Evolutionary conservation across 1,139 yeast genomes (phyloP), one percentile per base, ranked within the genome.

Genomic region (Pichia sp.): DNA sequence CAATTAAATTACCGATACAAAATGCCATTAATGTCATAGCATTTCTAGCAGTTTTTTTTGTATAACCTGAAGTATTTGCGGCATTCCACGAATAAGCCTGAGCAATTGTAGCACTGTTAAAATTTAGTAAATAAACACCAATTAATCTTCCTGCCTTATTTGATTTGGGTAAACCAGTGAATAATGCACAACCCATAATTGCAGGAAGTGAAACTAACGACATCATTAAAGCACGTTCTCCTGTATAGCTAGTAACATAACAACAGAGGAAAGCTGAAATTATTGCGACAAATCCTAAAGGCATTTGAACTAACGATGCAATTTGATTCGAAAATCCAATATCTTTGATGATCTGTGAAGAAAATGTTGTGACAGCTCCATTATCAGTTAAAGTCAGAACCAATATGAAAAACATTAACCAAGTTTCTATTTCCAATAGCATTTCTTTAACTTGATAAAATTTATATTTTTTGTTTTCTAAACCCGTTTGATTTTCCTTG

Each of bases 1-100:
- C 79, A 42, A 70, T 60, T 43, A 74, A 56, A 57, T 72, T 74
- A 22, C 94, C 87, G 27, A 76, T 73, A 54, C 84, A 78, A 57
- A 78, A 81, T 0, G 51, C 58, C 40, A 82, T 67, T 61, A 82
- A 71, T 35, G 73, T 71, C 35, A 78, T 59, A 2, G 84, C 83
- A 59, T 75, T 80, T 30, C 76, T 73, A 8, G 80, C 74, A 38
- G 75, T 45, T 43, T 54, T 57, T 39, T 56, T 57, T 27, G 60
- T 53, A 43, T 51, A 50, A n/a, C 90, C 92, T 3, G 87, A 81
- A 6, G 78, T 74, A 55, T 82, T 82, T 6, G 74, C 65, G 20
- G 78, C 64, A 42, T 72, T 60, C 44, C 65, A 60, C 6, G 74
- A 64, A 40, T 64, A 60, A 7, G 62, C 53, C 78, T 78, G 35